phyloP scores from a whole-genome alignment of 73 alveolate species.

The Paramecium bursaria region DNA sequence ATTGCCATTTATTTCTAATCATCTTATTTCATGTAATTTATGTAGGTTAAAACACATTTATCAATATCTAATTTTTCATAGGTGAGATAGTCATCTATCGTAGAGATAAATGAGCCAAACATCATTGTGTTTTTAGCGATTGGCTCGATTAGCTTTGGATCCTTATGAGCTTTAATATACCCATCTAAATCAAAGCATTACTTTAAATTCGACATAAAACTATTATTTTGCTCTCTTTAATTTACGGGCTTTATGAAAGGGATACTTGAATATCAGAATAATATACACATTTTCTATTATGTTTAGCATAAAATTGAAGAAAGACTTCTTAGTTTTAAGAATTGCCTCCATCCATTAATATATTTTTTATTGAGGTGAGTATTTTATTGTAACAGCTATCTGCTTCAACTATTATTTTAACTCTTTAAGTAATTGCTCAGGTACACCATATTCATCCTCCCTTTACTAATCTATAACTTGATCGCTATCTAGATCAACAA shows the following conservation, averaged over 20 bases:
- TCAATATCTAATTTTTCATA: constrained; percentile 32
- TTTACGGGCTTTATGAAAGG: constrained; percentile 31
- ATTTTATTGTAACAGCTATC: constrained; percentile 21
- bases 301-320: constrained; percentile 34
- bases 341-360: constrained; percentile 63
- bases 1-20: neutral
- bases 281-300: constrained; percentile 27
- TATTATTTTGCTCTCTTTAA: constrained; percentile 9
- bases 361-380: constrained; percentile 41
- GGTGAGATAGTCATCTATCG: constrained; percentile 35
- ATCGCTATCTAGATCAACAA: constrained; percentile 43
- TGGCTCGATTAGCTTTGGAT: neutral
- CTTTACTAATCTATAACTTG: neutral
- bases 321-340: constrained; percentile 30
- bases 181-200: constrained; percentile 37
- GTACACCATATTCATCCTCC: constrained; percentile 16
- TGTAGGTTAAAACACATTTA: neutral
- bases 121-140: constrained; percentile 37
- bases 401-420: constrained; percentile 10
- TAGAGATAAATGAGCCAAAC: constrained; percentile 7
- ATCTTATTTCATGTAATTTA: constrained; percentile 49
- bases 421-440: constrained; percentile 30
- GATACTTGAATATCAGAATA: no score
- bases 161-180: constrained; percentile 11
- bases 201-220: neutral